Evolutionary conservation across 257 asterid genomes (phyloP), one percentile per base, ranked within the genome.

Genomic region (Apocynum venetum): DNA sequence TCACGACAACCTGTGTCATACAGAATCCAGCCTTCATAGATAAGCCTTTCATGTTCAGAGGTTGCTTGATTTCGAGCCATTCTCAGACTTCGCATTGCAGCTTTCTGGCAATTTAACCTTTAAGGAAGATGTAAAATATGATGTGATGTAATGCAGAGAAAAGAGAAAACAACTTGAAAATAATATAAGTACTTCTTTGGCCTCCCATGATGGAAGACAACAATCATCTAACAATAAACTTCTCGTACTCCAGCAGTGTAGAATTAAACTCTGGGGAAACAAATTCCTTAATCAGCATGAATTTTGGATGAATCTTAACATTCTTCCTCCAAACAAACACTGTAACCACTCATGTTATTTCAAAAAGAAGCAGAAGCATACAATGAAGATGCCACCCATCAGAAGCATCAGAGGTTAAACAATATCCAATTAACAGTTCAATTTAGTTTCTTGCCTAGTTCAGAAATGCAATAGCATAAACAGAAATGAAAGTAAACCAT

Each of bases 21-120:
- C 40, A 96, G 86, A 76, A 96, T 83, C 99, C 99, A 96, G 31
- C 99, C 98, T 83, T 96, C 99, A 53, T 96, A 93, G 78, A 96
- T 85, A 81, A 96, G 97, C 78, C 94, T 91, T 79, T 92, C 98
- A 43, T 88, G 91, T 81, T 89, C 96, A 70, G 92, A 88, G 17
- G 88, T 72, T 60, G 97, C 94, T 61, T 89, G 90, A 76, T 96
- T 96, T 76, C 97, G 88, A 49, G 99, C 99, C 92, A 87, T 91
- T 83, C 99, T 88, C 79, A 96, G 87, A 82, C 97, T 89, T 84
- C 92, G 86, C 99, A 93, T 93, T 1, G 99, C 99, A 63, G 97
- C 96, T 87, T 90, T 92, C 85, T 93, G 97, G 87, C 98, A 90
- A 72, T 96, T 96, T 83, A 96, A 88, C 84, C 98, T 95, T 82